Evolutionary conservation across 176 grass and related monocot species (phyloP), one percentile per base, ranked within the genome.

Genomic region (Luzula sylvatica): DNA sequence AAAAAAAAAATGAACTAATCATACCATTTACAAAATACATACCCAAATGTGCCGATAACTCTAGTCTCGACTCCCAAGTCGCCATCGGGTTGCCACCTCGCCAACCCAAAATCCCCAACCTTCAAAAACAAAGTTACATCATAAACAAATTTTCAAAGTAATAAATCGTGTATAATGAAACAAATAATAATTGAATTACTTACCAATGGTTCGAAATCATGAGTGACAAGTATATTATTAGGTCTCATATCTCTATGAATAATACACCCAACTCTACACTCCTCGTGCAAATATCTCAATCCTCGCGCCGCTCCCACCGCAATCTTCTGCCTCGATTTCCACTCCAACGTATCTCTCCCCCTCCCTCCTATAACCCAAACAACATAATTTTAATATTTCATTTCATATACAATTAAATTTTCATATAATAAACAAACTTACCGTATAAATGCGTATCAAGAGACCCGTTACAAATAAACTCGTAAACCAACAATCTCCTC

Each of bases 141-240:
- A 11, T 43, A 23, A 8, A 69, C 13, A 72, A 63, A 38, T 29
- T 39, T 43, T 56, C 23, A 38, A 52, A 41, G 20, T 53, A 23
- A 63, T 20, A 27, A 39, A 43, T 32, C n/a, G n/a, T n/a, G n/a
- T n/a, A n/a, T 53, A 48, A 49, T 20, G 7, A 54, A 43, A 16
- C 0, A 23, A 25, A 1, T 20, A 40, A 21, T 20, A 27, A 20
- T 24, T n/a, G n/a, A n/a, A n/a, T 69, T 53, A 48, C 66, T 15
- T 99, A 99, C 93, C 86, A 99, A 68, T 50, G 93, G 93, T 66
- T 99, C 93, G 18, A 92, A 99, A 92, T 99, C 93, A 92, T 99
- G 93, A 23, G 93, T 99, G 25, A 99, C 74, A 57, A 99, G 93
- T 29, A 99, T 99, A 70, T 99, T 99, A 15, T 99, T 99, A 55